Evolutionary conservation across 2,329 filamentous ascomycete species (phyloP).

Genomic region (Fusarium sp.): DNA sequence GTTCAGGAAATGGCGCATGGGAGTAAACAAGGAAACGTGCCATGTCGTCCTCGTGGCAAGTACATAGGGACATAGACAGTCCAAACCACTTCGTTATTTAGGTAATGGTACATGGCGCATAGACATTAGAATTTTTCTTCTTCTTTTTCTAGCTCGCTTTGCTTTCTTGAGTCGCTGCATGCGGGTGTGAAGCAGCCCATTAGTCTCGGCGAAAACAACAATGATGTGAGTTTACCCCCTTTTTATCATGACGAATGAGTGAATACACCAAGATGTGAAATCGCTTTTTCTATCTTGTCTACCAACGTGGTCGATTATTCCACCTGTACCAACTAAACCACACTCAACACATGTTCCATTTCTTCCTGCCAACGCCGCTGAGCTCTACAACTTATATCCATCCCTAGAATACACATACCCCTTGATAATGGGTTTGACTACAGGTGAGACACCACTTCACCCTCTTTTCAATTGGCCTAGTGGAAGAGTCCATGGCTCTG

Average conservation of each 20-base stretch:
- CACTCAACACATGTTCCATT: conserved; percentile 31
- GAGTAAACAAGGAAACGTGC: conserved; percentile 35
- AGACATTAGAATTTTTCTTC: conserved; percentile 22
- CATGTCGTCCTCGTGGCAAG: conserved; percentile 5
- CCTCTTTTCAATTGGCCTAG: conserved; percentile 40
- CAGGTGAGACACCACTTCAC: background rate
- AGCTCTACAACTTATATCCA: conserved; percentile 41
- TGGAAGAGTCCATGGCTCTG: conserved; percentile 59
- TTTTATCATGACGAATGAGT: background rate
- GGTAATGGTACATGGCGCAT: conserved; percentile 25
- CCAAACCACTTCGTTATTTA: conserved; percentile 18
- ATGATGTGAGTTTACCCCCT: conserved; percentile 2
- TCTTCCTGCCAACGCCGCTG: conserved; percentile 47
- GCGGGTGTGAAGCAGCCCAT: background rate
- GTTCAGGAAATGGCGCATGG: conserved; percentile 41
- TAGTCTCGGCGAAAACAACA: background rate
- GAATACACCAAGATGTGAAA: background rate
- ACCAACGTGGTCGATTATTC: conserved; percentile 28
- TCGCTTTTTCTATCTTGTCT: conserved; percentile 26
- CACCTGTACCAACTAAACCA: conserved; percentile 26
- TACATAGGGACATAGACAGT: conserved; percentile 9
- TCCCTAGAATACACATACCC: conserved; percentile 14
- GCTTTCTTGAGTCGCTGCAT: background rate
- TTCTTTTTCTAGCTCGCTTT: background rate
- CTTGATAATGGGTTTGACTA: conserved; percentile 12